Evolutionary conservation across 2,329 filamentous ascomycete genomes (phyloP), one percentile per base, ranked within the genome.

Genomic region (Sporothrix humicola): DNA sequence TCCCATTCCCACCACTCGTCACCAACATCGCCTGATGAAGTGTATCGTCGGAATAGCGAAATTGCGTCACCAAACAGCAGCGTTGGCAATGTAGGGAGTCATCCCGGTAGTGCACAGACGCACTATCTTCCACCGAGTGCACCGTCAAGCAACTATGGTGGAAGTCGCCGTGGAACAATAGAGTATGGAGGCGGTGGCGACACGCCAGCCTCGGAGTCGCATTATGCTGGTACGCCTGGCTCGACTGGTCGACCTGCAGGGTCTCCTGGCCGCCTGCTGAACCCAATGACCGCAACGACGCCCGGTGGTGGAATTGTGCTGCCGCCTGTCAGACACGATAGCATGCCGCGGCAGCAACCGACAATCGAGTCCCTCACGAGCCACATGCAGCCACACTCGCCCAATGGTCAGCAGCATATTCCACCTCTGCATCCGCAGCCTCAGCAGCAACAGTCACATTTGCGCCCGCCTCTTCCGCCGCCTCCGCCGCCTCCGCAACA

Each of bases 11-110:
- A 86, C 78, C 76, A 76, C 1, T 84, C 86, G 23, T 85, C 87
- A 12, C 86, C 87, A 1, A 82, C 85, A 15, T 89, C 87, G 3
- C 85, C 86, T 17, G 83, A 84, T 70, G 85, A 87, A 0, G 54
- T 69, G 20, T 79, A 78, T 20, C 86, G 83, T 74, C 79, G 80
- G n/a, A 81, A 81, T 74, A 80, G 81, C 74, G 83, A 83, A 52
- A 81, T 87, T 15, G 82, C 83, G 4, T 88, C 87, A 9, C 86
- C 87, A 2, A 61, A 82, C 82, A 3, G 74, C 84, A 8, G 78
- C 82, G 31, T 23, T 4, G 13, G 52, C 42, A 50, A 58, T 26
- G 9, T 12, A 2, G n/a, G 79, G 79, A 15, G 59, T 13, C 78
- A 82, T 31, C 50, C 48, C 4, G n/a, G 66, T 15, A 84, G 83